These are phyloP conservation scores for Colletotrichum sp. DNA, from an alignment of 2,329 filamentous ascomycete genomes.

Conservation along the genomic window DNA sequence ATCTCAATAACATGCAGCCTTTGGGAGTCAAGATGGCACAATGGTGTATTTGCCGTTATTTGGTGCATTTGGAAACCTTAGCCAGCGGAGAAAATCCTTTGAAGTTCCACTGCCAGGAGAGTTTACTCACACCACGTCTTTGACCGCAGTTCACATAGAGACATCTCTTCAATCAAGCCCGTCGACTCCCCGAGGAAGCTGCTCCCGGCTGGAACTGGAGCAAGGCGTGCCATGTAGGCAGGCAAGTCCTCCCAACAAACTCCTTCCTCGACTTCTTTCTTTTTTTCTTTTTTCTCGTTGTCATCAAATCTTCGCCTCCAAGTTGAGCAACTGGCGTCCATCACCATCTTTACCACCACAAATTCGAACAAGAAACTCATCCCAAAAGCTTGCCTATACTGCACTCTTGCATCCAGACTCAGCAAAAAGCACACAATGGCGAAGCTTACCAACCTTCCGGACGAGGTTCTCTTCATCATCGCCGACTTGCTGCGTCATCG, in stretches of 20 bases:
- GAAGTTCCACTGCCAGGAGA: accelerated
- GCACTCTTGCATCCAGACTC: background rate
- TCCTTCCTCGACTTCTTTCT: background rate
- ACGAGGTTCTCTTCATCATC: background rate
- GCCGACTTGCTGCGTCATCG: background rate
- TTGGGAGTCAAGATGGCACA: background rate
- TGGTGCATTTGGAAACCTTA: background rate
- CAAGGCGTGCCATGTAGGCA: background rate
- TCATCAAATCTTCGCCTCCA: background rate
- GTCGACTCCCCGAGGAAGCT: background rate
- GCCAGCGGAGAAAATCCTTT: accelerated
- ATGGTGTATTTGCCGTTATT: background rate
- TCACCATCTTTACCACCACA: background rate
- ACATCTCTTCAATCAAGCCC: background rate
- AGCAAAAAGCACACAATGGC: background rate
- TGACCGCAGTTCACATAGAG: background rate
- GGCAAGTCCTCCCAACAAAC: background rate
- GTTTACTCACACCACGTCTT: background rate
- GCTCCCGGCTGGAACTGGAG: background rate
- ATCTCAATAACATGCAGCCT: background rate
- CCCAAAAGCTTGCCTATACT: accelerated
- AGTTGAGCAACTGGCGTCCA: background rate
- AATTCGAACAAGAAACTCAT: background rate
- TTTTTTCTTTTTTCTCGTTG: background rate
- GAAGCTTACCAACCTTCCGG: background rate